phyloP scores from a whole-genome alignment of 2,329 filamentous ascomycete species.

The Cladosporium sp. region DNA sequence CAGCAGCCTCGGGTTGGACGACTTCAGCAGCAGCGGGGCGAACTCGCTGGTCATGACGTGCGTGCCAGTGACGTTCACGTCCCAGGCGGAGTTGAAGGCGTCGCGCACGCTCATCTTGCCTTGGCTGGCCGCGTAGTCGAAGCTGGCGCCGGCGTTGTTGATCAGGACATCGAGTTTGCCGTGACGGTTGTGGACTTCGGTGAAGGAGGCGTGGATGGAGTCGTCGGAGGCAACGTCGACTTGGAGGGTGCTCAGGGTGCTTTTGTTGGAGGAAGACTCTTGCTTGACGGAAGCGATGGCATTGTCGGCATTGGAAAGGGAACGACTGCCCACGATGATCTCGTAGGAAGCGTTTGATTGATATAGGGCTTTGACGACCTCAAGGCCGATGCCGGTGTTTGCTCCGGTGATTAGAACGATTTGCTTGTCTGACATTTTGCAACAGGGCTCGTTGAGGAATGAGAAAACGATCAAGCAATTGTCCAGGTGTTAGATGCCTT shows the following conservation, averaged over 20 bases:
- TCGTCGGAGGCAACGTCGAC: constrained; percentile 50
- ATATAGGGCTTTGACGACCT: constrained; percentile 51
- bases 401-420: constrained; percentile 55
- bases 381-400: constrained; percentile 52
- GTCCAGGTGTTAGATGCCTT: too few relatives aligned
- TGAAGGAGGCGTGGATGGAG: constrained; percentile 44
- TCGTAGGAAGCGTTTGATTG: constrained; percentile 43
- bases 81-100: constrained; percentile 32
- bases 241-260: constrained; percentile 42
- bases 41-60: constrained; percentile 33
- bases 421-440: constrained; percentile 22
- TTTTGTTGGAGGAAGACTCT: constrained; percentile 37
- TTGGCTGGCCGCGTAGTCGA: constrained; percentile 34
- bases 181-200: constrained; percentile 36
- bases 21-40: constrained; percentile 34
- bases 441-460: neutral
- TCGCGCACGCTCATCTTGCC: constrained; percentile 30
- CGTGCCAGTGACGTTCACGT: constrained; percentile 35
- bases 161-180: constrained; percentile 48
- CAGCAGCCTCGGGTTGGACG: constrained; percentile 30
- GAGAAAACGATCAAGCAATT: too few relatives aligned
- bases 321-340: constrained; percentile 52
- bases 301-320: constrained; percentile 43
- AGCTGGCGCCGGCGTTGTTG: constrained; percentile 51
- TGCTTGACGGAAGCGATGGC: constrained; percentile 39